A percentile compares a stretch with the other conserved stretches of the same genome.
These are phyloP conservation scores for Aspergillus spinulosporus DNA, from an alignment of 2,329 filamentous ascomycete species.

Conservation along the genomic window DNA sequence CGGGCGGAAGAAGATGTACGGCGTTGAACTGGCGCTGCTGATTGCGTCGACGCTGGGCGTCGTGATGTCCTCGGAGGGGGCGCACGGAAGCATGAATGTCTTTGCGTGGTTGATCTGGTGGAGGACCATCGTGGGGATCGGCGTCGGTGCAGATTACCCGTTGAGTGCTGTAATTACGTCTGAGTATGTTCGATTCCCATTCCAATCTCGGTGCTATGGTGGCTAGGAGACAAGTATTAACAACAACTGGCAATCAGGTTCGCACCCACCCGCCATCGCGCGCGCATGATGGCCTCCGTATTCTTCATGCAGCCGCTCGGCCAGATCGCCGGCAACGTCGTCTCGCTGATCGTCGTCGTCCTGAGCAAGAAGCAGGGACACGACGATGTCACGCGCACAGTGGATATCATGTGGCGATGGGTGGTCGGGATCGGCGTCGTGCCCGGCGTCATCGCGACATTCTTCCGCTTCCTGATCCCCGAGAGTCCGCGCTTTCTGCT, in stretches of 20 bases:
- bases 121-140: conserved; percentile 52
- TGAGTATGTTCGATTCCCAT: conserved; percentile 38
- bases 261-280: conserved; percentile 60
- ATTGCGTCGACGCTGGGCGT: conserved; percentile 50
- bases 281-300: conserved; percentile 67
- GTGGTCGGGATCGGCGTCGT: conserved; percentile 66
- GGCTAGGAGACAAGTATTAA: too few species aligned
- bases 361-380: conserved; percentile 27
- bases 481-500: conserved; percentile 66
- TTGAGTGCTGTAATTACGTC: conserved; percentile 67
- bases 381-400: conserved; percentile 37
- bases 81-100: conserved; percentile 46
- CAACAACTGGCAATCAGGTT: conserved; percentile 34
- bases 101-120: conserved; percentile 51
- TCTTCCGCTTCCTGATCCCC: conserved; percentile 67
- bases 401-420: conserved; percentile 67
- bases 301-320: conserved; percentile 71
- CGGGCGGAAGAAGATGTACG: conserved; percentile 54
- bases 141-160: conserved; percentile 69
- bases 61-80: conserved; percentile 47
- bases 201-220: too few species aligned
- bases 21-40: conserved; percentile 50
- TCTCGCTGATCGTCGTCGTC: conserved; percentile 53
- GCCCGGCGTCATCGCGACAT: conserved; percentile 63
- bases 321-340: conserved; percentile 64